These are phyloP conservation scores for Apiospora pterosperma DNA, from an alignment of 2,329 filamentous ascomycete species.

Conservation along the genomic window DNA sequence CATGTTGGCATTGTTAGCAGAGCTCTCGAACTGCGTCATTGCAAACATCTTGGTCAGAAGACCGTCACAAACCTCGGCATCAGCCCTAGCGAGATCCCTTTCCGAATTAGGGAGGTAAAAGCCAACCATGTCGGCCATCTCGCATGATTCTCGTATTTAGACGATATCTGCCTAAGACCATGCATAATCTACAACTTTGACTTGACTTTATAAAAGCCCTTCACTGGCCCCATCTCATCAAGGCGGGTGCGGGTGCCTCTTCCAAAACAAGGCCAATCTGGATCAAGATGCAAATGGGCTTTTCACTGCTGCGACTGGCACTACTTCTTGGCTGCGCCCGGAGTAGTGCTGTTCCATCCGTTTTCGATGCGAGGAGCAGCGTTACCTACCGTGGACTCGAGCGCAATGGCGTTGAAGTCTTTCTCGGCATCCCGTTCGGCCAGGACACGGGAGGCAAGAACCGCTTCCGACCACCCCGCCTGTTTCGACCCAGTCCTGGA, in stretches of 20 bases:
- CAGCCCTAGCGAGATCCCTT: neutral
- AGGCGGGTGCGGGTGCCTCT: neutral
- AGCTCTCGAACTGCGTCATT: too few species aligned
- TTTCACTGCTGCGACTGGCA: neutral
- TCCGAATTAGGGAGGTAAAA: neutral
- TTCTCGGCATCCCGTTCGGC: constrained; percentile 44
- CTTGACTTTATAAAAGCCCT: too few species aligned
- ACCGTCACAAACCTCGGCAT: too few species aligned
- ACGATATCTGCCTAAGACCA: neutral
- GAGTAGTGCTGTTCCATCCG: neutral
- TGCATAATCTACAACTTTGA: neutral
- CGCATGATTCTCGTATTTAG: too few species aligned
- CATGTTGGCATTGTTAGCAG: too few species aligned
- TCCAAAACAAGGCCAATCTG: neutral
- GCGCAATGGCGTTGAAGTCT: constrained; percentile 42
- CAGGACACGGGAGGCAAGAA: constrained; percentile 41
- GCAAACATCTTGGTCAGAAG: too few species aligned
- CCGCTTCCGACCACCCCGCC: constrained; percentile 42
- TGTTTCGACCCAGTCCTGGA: constrained; percentile 27
- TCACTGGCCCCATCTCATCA: too few species aligned
- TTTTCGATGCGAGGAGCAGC: constrained; percentile 10
- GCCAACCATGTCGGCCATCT: neutral
- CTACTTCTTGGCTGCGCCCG: neutral
- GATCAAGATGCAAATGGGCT: neutral
- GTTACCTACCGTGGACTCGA: constrained; percentile 40